Base-by-base conservation (phyloP, 305 asterid genomes). In the Salvia sclarea region DNA sequence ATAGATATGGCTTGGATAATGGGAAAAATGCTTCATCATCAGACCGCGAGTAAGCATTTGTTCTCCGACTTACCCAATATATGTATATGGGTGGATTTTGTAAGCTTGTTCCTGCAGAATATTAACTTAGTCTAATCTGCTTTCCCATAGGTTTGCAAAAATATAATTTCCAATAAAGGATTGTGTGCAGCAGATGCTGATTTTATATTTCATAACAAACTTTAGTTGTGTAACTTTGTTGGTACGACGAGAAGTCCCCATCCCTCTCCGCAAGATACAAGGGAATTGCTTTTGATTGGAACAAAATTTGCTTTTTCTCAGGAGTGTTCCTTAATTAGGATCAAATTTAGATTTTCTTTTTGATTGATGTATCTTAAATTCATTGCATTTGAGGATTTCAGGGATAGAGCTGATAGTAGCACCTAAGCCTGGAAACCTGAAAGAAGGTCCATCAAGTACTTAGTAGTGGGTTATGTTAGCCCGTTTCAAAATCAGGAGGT, bases 31-130 rank as follows among this genome's bases (percentile, higher is more conserved):
- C 85, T 76, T 89, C 93, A 41, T 75, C 95, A 66, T 89, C 98
- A 56, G 97, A 95, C 76, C 92, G 45, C 68, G 99, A 91, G 99
- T 95, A 86, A 95, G 97, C 86, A 70, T 49, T 70, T 16, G 28
- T 48, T 66, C 59, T 25, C 40, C 18, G 43, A 54, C 53, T 31
- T 18, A 73, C 12, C 37, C 30, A 64, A 20, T 30, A 55, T 48
- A 54, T n/a, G 44, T 30, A 55, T 48, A 54, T n/a, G 44, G 24
- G 59, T 52, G 61, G 55, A 38, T 66, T 61, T 41, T 40, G 28
- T 33, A 35, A 38, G 68, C 53, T 53, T 66, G 24, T 44, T 61
- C 9, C 6, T 33, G 45, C 31, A 71, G 60, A 64, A 63, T 35
- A 44, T 47, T 45, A 7, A 54, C 25, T 48, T 71, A 17, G 14